Percentiles rank a stretch among this genome's conserved stretches.
Evolutionary conservation across 176 grass and related monocot genomes (phyloP).

Genomic region (Eleusine coracana): DNA sequence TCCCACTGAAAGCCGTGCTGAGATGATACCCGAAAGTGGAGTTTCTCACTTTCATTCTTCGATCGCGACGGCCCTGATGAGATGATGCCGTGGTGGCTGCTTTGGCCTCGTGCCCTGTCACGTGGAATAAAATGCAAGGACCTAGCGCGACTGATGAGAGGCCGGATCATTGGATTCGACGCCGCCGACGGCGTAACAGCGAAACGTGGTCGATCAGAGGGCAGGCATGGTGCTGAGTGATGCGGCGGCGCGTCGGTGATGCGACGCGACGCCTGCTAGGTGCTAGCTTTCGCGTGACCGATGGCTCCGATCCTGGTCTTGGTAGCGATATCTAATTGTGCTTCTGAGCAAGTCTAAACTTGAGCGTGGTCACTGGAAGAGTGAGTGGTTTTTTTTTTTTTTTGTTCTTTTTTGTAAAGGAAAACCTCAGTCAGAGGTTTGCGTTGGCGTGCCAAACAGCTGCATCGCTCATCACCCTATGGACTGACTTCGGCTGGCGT

Average conservation of each 20-base stretch:
- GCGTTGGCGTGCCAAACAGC: constrained; percentile 42
- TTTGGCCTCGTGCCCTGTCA: no score
- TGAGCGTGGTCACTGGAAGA: constrained; percentile 5
- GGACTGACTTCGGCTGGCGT: not conserved
- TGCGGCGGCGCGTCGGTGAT: constrained; percentile 19
- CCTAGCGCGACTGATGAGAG: not conserved
- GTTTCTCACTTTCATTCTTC: no score
- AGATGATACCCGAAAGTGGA: no score
- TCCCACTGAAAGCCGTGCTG: no score
- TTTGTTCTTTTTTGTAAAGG: not conserved
- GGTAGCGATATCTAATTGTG: no score
- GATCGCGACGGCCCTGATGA: no score
- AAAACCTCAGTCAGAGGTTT: constrained; percentile 2
- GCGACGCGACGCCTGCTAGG: not conserved
- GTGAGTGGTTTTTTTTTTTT: not conserved
- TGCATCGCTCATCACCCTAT: not conserved
- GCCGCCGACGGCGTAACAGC: not conserved
- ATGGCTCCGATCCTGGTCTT: not conserved
- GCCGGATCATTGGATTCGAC: not conserved
- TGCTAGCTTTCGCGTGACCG: not conserved
- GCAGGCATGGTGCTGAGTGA: not conserved
- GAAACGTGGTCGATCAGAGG: not conserved
- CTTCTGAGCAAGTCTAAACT: constrained; percentile 5
- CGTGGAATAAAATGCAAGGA: not conserved
- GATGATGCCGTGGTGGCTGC: no score